Evolutionary conservation across 202 grass and related monocot species (phyloP).

Genomic region (Eragrostis tef): DNA sequence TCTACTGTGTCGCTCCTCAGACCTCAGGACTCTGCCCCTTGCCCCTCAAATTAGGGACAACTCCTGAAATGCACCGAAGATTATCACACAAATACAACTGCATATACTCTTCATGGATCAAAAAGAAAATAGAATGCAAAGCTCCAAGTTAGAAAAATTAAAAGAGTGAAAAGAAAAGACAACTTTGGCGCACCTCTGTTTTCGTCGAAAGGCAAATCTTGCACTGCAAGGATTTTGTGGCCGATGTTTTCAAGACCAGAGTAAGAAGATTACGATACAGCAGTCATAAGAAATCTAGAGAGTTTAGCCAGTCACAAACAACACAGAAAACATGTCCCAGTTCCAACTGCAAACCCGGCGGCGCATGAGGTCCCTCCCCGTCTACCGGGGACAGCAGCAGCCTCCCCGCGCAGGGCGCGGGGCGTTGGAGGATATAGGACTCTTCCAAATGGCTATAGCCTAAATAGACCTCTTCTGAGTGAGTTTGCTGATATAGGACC

Average conservation of each 20-base stretch:
- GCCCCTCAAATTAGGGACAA: slow-evolving; percentile 75
- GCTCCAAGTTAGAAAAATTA: neutral
- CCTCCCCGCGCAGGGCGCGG: too few relatives aligned
- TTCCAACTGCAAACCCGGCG: too few relatives aligned
- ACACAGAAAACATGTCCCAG: too few relatives aligned
- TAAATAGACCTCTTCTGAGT: too few relatives aligned
- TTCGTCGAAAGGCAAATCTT: slow-evolving; percentile 80
- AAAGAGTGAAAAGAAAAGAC: neutral
- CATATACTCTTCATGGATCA: slow-evolving; percentile 1
- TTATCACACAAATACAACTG: neutral
- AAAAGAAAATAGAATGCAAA: slow-evolving; percentile 14
- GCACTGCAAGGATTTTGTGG: slow-evolving; percentile 78
- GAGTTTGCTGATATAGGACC: too few relatives aligned
- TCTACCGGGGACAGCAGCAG: too few relatives aligned
- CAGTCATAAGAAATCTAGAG: too few relatives aligned
- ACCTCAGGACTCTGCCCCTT: too few relatives aligned
- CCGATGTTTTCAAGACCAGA: slow-evolving; percentile 91
- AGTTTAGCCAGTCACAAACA: too few relatives aligned
- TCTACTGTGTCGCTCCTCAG: slow-evolving; percentile 59
- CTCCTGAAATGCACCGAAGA: slow-evolving; percentile 47
- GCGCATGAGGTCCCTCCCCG: too few relatives aligned
- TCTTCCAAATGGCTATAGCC: too few relatives aligned
- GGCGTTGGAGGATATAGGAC: too few relatives aligned
- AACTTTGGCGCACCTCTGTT: slow-evolving; percentile 59
- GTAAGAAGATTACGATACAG: slow-evolving; percentile 53